Percentiles rank a stretch among this genome's conserved stretches.
These are phyloP conservation scores for Orychophragmus violaceus DNA, from an alignment of 345 rosid species.

Conservation along the genomic window DNA sequence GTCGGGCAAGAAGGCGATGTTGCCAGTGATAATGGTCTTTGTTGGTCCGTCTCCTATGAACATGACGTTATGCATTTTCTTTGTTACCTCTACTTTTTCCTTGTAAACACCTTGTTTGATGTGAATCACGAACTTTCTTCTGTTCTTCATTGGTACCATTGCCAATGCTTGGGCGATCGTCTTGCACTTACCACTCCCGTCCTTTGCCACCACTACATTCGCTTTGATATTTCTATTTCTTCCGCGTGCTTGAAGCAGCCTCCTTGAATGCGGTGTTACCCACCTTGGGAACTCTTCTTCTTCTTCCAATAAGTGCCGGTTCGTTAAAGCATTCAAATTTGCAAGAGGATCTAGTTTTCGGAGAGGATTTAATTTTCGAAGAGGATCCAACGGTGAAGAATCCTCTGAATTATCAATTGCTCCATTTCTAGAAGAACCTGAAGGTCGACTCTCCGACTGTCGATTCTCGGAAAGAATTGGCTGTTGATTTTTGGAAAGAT, in stretches of 20 bases:
- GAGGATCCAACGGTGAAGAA: constrained; percentile 19
- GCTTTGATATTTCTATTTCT: constrained; percentile 26
- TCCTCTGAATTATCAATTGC: too few species aligned
- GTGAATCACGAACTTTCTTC: constrained; percentile 45
- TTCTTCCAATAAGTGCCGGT: constrained; percentile 5
- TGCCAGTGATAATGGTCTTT: constrained; percentile 59
- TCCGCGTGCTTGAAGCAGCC: constrained; percentile 26
- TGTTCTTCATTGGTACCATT: constrained; percentile 37
- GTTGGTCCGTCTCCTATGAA: constrained; percentile 76
- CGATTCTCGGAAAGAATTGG: not conserved
- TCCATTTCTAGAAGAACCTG: not conserved
- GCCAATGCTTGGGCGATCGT: constrained; percentile 55
- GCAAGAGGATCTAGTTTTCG: not conserved
- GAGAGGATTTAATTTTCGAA: not conserved
- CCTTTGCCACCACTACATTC: constrained; percentile 54
- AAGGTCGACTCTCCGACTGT: too few species aligned
- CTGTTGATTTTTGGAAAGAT: not conserved
- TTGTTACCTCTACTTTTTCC: constrained; percentile 40
- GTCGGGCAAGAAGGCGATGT: constrained; percentile 38
- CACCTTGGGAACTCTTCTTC: constrained; percentile 11
- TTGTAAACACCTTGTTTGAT: constrained; percentile 63
- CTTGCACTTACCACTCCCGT: constrained; percentile 55
- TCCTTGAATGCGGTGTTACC: constrained; percentile 4
- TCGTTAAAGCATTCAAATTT: not conserved
- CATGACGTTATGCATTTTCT: constrained; percentile 38